phyloP scores from a whole-genome alignment of 2,329 filamentous ascomycete genomes.

The Calonectria pteridis region DNA sequence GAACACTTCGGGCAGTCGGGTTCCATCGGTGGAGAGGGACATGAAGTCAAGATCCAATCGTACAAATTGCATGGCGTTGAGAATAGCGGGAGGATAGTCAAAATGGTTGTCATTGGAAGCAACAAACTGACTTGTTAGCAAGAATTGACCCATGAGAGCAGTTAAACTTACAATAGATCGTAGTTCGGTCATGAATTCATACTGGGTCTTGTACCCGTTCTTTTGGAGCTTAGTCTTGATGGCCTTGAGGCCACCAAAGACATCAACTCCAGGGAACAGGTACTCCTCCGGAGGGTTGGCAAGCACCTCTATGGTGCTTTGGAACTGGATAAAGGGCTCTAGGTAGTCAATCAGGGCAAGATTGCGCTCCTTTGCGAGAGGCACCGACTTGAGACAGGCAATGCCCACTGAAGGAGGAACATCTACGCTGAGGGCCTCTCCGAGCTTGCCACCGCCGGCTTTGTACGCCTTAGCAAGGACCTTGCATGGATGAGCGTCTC shows the following conservation, averaged over 20 bases:
- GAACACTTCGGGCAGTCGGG: slow-evolving; percentile 34
- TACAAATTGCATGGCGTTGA: slow-evolving; percentile 35
- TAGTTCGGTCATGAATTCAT: slow-evolving; percentile 27
- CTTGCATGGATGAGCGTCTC: slow-evolving; percentile 35
- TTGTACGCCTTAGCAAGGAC: slow-evolving; percentile 33
- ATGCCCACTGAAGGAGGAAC: slow-evolving; percentile 37
- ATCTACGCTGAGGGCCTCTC: slow-evolving; percentile 20
- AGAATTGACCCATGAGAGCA: neutral
- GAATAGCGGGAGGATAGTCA: slow-evolving; percentile 39
- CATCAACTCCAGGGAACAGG: slow-evolving; percentile 15
- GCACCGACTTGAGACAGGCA: slow-evolving; percentile 42
- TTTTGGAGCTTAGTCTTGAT: slow-evolving; percentile 21
- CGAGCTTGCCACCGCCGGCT: slow-evolving; percentile 22
- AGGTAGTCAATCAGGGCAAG: slow-evolving; percentile 39
- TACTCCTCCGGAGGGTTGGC: slow-evolving; percentile 26
- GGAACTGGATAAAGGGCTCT: slow-evolving; percentile 26
- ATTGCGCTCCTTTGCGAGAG: slow-evolving; percentile 39
- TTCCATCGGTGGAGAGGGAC: slow-evolving; percentile 35
- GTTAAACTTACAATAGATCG: slow-evolving; percentile 39
- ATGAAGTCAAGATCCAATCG: slow-evolving; percentile 33
- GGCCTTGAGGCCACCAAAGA: slow-evolving; percentile 17
- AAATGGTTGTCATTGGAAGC: slow-evolving; percentile 42
- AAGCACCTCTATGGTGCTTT: slow-evolving; percentile 31
- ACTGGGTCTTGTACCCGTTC: slow-evolving; percentile 3
- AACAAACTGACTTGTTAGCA: slow-evolving; percentile 33